Evolutionary conservation across 2,329 filamentous ascomycete genomes (phyloP), one percentile per base, ranked within the genome.

Genomic region (Phoma sp.): DNA sequence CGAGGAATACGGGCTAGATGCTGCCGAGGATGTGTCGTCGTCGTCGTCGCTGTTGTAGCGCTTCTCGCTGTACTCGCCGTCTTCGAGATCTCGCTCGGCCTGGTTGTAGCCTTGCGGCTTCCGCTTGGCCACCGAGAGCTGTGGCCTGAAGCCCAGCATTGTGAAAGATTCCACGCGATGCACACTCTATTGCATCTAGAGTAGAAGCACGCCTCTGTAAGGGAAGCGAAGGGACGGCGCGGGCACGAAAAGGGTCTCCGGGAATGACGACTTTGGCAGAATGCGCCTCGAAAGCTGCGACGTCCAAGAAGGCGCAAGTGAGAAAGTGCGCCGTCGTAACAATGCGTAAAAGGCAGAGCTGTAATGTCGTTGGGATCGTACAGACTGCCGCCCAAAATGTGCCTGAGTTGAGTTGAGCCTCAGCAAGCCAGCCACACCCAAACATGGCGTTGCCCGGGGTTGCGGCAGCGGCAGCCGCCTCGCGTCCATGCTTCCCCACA

Each of bases 1-100:
- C 5, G 88, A 89, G 58, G 81, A 81, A 52, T 68, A 72, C 54
- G 80, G 73, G 64, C 79, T 77, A 47, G 79, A 69, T 43, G 83
- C 77, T 33, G 66, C 47, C 11, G 70, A 74, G 35, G 72, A 73
- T 46, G 67, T 62, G 47, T 71, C 70, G 62, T 69, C 68, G 29
- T 65, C 44, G 40, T 55, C 67, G 53, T 71, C 69, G 63, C 71
- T 70, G n/a, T 63, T 61, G 42, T 69, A 71, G 46, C 65, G 68
- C 57, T 79, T 79, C 58, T 79, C 78, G 40, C 71, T 61, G 58
- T 71, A 69, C 40, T 69, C 65, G 52, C 58, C 64, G 39, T 72
- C 65, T 44, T 73, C 72, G 35, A 69, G 52, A 52, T 75, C 66
- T 55, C 71, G 62, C 39, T 71, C 67, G 18, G 70, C 61, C 39